Conservation (phyloP, 176 grass and related monocot species). For the Panicum miliaceum region DNA sequence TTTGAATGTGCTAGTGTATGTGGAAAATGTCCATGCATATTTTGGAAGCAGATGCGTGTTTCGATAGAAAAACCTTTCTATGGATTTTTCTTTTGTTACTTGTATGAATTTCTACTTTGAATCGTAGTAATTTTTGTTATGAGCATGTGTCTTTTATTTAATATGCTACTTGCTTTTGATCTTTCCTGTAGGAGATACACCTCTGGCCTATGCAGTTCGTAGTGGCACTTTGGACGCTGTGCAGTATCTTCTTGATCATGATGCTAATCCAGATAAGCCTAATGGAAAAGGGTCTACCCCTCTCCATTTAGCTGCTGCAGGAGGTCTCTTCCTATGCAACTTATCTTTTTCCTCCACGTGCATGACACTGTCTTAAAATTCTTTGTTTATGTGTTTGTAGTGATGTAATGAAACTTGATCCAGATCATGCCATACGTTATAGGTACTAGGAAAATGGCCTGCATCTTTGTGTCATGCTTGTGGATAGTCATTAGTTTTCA, state of each 20-base stretch:
- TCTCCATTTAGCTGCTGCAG: conserved; percentile 26
- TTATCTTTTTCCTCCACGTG: background rate
- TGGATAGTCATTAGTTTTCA: too few relatives aligned
- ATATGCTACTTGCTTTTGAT: conserved; percentile 2
- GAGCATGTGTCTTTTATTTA: background rate
- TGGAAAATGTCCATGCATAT: background rate
- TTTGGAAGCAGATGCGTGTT: background rate
- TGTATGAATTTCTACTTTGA: background rate
- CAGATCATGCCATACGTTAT: background rate
- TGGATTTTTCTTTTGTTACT: background rate
- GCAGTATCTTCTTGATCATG: conserved; percentile 47
- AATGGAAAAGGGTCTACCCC: conserved; percentile 1
- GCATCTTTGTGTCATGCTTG: background rate
- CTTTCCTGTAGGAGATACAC: conserved; percentile 27
- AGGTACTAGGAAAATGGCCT: background rate
- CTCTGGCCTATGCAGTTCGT: conserved; percentile 28
- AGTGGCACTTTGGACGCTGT: background rate
- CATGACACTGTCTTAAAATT: background rate
- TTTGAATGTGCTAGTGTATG: background rate
- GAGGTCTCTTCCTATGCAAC: conserved; percentile 11
- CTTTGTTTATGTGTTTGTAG: background rate
- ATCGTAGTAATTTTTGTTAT: background rate
- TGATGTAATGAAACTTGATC: conserved; percentile 3
- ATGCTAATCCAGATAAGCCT: conserved; percentile 28
- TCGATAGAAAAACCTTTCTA: background rate